Conservation (phyloP, 2,329 filamentous ascomycete species). For the Microdochium trichocladiopsis region DNA sequence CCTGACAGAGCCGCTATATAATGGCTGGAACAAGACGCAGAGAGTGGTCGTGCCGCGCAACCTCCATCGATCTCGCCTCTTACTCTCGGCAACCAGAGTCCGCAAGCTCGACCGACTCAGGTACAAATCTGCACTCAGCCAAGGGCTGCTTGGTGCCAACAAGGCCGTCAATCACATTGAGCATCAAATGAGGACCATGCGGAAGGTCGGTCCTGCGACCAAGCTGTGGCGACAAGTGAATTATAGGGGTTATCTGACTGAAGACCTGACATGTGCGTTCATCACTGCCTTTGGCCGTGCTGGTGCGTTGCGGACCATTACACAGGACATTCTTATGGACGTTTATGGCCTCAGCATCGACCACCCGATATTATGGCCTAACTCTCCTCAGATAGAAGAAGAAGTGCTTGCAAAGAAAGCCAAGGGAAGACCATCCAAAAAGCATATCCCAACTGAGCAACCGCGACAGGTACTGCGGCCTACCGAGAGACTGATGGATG, state of each 20-base stretch:
- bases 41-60: conserved; percentile 32
- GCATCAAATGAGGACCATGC: conserved; percentile 19
- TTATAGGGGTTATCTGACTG: conserved; percentile 22
- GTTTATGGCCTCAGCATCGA: conserved; percentile 17
- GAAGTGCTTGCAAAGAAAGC: too few species aligned
- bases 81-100: conserved; percentile 1
- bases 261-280: conserved; percentile 30
- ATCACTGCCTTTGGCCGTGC: conserved; percentile 34
- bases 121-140: conserved; percentile 4
- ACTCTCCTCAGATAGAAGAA: neutral
- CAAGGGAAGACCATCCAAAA: too few species aligned
- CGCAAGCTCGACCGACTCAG: conserved; percentile 14
- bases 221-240: conserved; percentile 19
- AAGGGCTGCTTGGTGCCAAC: conserved; percentile 22
- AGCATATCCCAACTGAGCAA: too few species aligned
- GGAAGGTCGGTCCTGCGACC: conserved; percentile 15
- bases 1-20: conserved; percentile 36
- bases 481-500: conserved; percentile 48
- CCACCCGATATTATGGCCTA: conserved; percentile 1
- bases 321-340: conserved; percentile 15
- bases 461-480: too few species aligned
- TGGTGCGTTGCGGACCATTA: conserved; percentile 24
- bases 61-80: conserved; percentile 17
- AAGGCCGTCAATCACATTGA: conserved; percentile 14
- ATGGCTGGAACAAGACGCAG: conserved; percentile 33